Conservation (phyloP, 371 early-diverging fungal species). For the Mucor ambiguus region DNA sequence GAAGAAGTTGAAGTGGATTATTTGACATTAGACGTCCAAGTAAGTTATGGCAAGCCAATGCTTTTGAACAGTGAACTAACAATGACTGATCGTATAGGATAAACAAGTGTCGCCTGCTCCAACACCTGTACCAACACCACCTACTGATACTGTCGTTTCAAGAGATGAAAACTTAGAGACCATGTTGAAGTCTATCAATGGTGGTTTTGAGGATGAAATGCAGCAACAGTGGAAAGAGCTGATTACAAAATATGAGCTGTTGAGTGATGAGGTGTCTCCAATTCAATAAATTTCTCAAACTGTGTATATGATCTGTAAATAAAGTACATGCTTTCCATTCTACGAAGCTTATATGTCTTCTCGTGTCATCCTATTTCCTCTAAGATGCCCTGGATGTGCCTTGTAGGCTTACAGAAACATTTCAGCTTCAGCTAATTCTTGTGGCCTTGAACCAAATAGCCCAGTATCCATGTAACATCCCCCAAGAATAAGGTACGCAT, state of each 20-base stretch:
- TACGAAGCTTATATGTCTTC: not conserved
- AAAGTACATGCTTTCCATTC: not conserved
- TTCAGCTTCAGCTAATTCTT: too few species aligned
- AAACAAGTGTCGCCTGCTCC: not conserved
- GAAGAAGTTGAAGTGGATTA: constrained; percentile 15
- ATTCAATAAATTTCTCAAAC: not conserved
- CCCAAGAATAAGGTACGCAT: too few species aligned
- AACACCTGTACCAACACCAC: constrained; percentile 2
- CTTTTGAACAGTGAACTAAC: not conserved
- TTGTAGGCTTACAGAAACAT: too few species aligned
- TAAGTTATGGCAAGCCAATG: not conserved
- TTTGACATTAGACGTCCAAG: constrained; percentile 11
- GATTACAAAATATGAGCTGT: constrained; percentile 18
- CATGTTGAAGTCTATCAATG: constrained; percentile 9
- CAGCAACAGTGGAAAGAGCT: constrained; percentile 25
- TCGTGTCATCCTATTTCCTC: not conserved
- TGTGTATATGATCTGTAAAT: not conserved
- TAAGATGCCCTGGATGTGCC: too few species aligned
- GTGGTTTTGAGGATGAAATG: constrained; percentile 28
- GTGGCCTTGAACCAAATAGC: too few species aligned
- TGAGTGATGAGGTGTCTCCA: not conserved
- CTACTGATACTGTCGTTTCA: not conserved
- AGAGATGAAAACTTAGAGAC: constrained; percentile 5
- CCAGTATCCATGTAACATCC: too few species aligned
- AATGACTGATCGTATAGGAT: not conserved